Conservation (phyloP, 192 early-diverging fungal species). For the Linnemannia hyalina region DNA sequence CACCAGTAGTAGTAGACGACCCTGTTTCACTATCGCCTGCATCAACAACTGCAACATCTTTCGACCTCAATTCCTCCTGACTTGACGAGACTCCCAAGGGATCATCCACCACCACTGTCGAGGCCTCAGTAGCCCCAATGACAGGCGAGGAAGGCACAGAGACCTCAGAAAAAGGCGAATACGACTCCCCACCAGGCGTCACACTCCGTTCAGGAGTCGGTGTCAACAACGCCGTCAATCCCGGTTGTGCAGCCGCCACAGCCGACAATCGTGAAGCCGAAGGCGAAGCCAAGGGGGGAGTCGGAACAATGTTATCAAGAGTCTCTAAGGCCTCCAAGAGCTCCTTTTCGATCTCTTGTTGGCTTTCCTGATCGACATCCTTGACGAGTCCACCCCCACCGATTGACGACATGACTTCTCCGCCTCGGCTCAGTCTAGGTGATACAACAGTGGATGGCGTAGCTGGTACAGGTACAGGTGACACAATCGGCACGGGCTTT, state of each 20-base stretch:
- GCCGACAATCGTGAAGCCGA: background rate
- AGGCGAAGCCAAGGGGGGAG: background rate
- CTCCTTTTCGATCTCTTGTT: slow-evolving; percentile 45
- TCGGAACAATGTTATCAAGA: background rate
- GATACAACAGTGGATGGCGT: slow-evolving; percentile 24
- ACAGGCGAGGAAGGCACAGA: slow-evolving; percentile 36
- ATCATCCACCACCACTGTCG: background rate
- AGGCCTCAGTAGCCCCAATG: background rate
- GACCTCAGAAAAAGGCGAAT: slow-evolving; percentile 47
- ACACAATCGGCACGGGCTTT: slow-evolving; percentile 1
- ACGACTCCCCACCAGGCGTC: slow-evolving; percentile 31
- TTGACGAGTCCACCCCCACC: background rate
- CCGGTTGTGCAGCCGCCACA: background rate
- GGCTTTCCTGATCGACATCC: slow-evolving; percentile 20
- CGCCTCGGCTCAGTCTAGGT: slow-evolving; percentile 35
- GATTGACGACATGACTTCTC: background rate
- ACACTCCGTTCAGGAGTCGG: background rate
- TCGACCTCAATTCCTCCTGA: background rate
- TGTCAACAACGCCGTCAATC: background rate
- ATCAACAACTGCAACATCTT: background rate
- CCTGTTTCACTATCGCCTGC: background rate
- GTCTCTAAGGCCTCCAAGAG: slow-evolving; percentile 41
- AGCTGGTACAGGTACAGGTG: slow-evolving; percentile 11
- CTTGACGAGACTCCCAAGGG: slow-evolving; percentile 16
- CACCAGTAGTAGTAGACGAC: background rate